These are phyloP conservation scores for Quercus suber DNA, from an alignment of 306 rosid species.

Conservation along the genomic window DNA sequence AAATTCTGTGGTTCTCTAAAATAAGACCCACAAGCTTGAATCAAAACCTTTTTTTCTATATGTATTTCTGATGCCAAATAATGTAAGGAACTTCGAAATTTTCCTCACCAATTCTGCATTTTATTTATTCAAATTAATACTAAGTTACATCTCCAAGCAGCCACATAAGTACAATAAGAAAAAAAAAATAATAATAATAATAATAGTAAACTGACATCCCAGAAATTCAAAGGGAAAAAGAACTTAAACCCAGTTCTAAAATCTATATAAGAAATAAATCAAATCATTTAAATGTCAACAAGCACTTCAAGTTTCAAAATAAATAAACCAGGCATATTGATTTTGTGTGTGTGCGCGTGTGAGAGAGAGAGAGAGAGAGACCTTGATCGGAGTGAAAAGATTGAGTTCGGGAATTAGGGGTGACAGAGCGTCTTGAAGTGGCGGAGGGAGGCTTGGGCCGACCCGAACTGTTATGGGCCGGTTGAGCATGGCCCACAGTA, in stretches of 20 bases:
- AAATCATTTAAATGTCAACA: background rate
- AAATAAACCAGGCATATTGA: no score
- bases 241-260: background rate
- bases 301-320: background rate
- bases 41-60: background rate
- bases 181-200: background rate
- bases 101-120: background rate
- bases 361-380: slow-evolving; percentile 3
- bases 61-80: background rate
- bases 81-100: background rate
- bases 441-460: slow-evolving; percentile 39
- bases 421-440: slow-evolving; percentile 42
- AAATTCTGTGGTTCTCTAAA: background rate
- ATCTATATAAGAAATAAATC: background rate
- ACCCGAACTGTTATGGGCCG: slow-evolving; percentile 15
- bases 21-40: background rate
- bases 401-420: slow-evolving; percentile 34
- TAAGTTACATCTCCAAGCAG: background rate
- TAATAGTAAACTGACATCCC: background rate
- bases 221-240: background rate
- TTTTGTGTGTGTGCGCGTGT: background rate
- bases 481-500: slow-evolving; percentile 19
- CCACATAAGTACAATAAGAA: background rate
- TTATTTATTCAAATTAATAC: background rate
- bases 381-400: slow-evolving; percentile 47